These are phyloP conservation scores for Yamadazyma trypodendri DNA, from an alignment of 1,139 yeast genomes.

Conservation along the genomic window DNA sequence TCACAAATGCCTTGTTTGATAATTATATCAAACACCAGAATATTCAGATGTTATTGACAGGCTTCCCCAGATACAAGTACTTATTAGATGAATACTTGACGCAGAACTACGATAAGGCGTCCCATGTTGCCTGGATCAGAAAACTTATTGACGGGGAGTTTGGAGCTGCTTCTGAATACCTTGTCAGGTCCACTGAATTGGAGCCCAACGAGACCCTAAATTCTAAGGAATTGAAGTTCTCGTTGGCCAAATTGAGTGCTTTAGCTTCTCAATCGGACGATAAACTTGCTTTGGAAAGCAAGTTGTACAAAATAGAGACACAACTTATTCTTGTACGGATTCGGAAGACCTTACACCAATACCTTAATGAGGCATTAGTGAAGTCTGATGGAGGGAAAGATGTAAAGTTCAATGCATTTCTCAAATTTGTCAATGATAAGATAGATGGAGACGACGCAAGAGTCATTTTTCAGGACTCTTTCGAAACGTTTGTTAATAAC, in stretches of 20 bases:
- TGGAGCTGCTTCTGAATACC: slow-evolving; percentile 46
- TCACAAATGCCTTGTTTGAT: slow-evolving; percentile 66
- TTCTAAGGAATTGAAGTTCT: slow-evolving; percentile 57
- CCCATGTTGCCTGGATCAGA: slow-evolving; percentile 72
- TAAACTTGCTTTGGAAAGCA: slow-evolving; percentile 18
- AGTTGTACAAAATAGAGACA: slow-evolving; percentile 45
- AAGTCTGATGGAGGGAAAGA: slow-evolving; percentile 13
- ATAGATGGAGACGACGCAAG: slow-evolving; percentile 15
- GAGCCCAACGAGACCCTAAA: slow-evolving; percentile 41
- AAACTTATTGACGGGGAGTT: slow-evolving; percentile 55
- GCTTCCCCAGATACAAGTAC: slow-evolving; percentile 53
- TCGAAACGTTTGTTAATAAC: slow-evolving; percentile 35
- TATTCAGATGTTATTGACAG: slow-evolving; percentile 52
- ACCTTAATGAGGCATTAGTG: slow-evolving; percentile 24
- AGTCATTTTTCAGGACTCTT: slow-evolving; percentile 28
- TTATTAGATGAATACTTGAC: slow-evolving; percentile 54
- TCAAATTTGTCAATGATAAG: slow-evolving; percentile 18
- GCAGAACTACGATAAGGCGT: slow-evolving; percentile 46
- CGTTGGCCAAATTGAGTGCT: slow-evolving; percentile 65
- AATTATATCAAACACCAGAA: slow-evolving; percentile 57
- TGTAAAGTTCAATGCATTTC: slow-evolving; percentile 20
- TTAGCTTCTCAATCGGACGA: slow-evolving; percentile 25
- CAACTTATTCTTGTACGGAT: slow-evolving; percentile 47
- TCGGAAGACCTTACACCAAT: slow-evolving; percentile 41
- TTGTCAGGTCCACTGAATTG: slow-evolving; percentile 38